Conservation (phyloP, 805 yeast species). For the Starmerella kuoi region DNA sequence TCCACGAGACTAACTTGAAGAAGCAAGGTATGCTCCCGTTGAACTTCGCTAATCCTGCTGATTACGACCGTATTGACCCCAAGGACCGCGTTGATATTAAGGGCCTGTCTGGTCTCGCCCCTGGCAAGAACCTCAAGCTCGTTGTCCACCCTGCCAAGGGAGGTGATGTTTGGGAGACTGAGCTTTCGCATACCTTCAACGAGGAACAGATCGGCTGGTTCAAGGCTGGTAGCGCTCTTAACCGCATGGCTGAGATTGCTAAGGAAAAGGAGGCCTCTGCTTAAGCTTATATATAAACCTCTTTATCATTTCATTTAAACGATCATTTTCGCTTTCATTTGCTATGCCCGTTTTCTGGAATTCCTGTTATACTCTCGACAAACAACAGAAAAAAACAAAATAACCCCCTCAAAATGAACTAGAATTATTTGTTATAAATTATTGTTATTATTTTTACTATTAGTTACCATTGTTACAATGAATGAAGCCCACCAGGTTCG, state of each 20-base stretch:
- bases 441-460: too few relatives aligned
- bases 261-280: conserved; percentile 14
- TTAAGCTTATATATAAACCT: neutral
- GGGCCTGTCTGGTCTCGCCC: conserved; percentile 76
- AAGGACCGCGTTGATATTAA: conserved; percentile 78
- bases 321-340: too few relatives aligned
- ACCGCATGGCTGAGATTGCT: conserved; percentile 62
- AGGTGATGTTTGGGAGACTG: conserved; percentile 77
- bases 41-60: conserved; percentile 79
- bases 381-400: too few relatives aligned
- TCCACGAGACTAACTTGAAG: conserved; percentile 98
- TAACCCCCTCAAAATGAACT: too few relatives aligned
- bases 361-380: too few relatives aligned
- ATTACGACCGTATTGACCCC: conserved; percentile 86
- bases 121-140: conserved; percentile 80
- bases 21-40: conserved; percentile 98
- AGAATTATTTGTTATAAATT: too few relatives aligned
- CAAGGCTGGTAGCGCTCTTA: conserved; percentile 97
- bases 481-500: too few relatives aligned
- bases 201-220: conserved; percentile 96
- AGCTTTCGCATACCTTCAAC: conserved; percentile 94
- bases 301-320: too few relatives aligned
- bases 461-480: too few relatives aligned
- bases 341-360: too few relatives aligned
- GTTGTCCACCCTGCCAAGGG: conserved; percentile 52